Percentiles rank a stretch among this genome's conserved stretches.
These are phyloP conservation scores for Hypomyces perniciosus DNA, from an alignment of 2,329 filamentous ascomycete genomes.

Conservation along the genomic window DNA sequence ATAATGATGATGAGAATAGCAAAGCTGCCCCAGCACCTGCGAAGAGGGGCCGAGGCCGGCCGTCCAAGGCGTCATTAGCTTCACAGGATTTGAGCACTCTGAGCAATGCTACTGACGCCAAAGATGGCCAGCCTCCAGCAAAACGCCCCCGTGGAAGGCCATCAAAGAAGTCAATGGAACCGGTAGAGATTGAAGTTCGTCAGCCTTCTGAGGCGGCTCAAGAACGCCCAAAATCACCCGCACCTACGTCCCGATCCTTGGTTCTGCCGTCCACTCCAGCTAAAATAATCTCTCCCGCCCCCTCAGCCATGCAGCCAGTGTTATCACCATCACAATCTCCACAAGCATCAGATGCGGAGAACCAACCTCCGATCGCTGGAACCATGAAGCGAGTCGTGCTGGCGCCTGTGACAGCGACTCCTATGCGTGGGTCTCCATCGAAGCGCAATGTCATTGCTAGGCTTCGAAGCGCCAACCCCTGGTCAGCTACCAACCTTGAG, in stretches of 20 bases:
- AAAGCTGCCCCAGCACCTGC: background rate
- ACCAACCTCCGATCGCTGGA: constrained; percentile 57
- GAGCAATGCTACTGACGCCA: constrained; percentile 14
- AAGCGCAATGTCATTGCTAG: constrained; percentile 53
- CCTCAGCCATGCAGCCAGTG: constrained; percentile 47
- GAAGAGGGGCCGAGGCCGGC: constrained; percentile 5
- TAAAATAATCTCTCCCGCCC: constrained; percentile 36
- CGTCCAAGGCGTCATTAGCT: constrained; percentile 23
- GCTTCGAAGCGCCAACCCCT: constrained; percentile 54
- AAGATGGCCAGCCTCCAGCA: constrained; percentile 18
- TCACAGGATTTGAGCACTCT: background rate
- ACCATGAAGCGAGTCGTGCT: constrained; percentile 43
- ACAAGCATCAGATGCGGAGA: constrained; percentile 75
- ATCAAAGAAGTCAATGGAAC: constrained; percentile 24
- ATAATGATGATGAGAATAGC: background rate
- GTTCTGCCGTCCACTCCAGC: constrained; percentile 37
- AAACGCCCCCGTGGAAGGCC: constrained; percentile 28
- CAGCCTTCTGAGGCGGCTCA: constrained; percentile 18
- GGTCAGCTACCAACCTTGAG: constrained; percentile 74
- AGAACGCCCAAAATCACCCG: background rate
- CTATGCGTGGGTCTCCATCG: constrained; percentile 51
- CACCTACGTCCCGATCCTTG: constrained; percentile 4
- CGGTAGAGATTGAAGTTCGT: background rate
- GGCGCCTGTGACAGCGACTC: constrained; percentile 40
- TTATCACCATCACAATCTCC: constrained; percentile 61